Evolutionary conservation across 495 filamentous ascomycete genomes (phyloP).

Genomic region (Hyaloscypha bicolor): DNA sequence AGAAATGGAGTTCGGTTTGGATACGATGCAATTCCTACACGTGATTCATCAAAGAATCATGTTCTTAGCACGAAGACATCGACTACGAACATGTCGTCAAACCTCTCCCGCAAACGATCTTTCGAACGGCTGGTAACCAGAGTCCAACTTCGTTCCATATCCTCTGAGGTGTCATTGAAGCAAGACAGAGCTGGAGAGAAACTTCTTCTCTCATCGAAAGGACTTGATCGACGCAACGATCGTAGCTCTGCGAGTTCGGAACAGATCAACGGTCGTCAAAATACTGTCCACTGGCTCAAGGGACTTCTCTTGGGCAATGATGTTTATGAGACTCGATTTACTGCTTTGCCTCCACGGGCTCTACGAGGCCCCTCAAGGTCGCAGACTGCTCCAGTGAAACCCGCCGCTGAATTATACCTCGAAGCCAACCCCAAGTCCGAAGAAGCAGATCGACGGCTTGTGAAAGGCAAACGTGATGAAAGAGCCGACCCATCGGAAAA

Average conservation of each 20-base stretch:
- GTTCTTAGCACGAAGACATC: slow-evolving; percentile 14
- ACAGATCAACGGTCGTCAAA: slow-evolving; percentile 16
- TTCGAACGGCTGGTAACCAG: slow-evolving; percentile 7
- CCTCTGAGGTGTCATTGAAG: slow-evolving; percentile 17
- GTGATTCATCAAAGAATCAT: slow-evolving; percentile 21
- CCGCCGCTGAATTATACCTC: slow-evolving; percentile 4
- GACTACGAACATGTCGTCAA: not conserved
- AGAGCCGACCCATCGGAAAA: slow-evolving; percentile 22
- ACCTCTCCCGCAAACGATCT: slow-evolving; percentile 1
- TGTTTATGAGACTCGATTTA: slow-evolving; percentile 26
- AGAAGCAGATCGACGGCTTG: not conserved
- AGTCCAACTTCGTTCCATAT: slow-evolving; percentile 21
- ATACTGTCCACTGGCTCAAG: slow-evolving; percentile 31
- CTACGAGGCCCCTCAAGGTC: slow-evolving; percentile 2
- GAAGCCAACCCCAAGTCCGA: not conserved
- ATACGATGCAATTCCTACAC: slow-evolving; percentile 17
- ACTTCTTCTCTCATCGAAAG: not conserved
- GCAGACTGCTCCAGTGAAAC: slow-evolving; percentile 1
- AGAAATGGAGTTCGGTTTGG: slow-evolving; percentile 1
- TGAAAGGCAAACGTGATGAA: slow-evolving; percentile 9
- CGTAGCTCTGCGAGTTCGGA: not conserved
- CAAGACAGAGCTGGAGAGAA: not conserved
- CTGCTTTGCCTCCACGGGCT: slow-evolving; percentile 25
- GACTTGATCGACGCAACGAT: slow-evolving; percentile 7
- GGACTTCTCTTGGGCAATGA: slow-evolving; percentile 20